Evolutionary conservation across 805 yeast species (phyloP).

Genomic region (Wickerhamomyces sydowiorum): DNA sequence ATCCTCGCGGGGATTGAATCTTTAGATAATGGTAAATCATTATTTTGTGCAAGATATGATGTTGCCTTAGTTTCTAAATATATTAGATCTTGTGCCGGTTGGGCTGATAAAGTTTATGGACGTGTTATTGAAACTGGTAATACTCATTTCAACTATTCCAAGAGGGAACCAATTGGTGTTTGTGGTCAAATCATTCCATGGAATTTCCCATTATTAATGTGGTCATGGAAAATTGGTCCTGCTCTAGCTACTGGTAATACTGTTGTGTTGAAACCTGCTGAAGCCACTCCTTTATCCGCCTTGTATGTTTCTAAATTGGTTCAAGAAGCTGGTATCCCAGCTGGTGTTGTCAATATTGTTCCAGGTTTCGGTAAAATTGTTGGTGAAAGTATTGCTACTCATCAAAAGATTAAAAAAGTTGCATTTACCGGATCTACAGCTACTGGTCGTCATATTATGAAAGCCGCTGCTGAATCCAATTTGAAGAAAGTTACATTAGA

Average conservation of each 20-base stretch:
- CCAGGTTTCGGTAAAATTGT: slow-evolving; percentile 81
- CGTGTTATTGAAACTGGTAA: slow-evolving; percentile 66
- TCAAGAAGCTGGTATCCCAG: slow-evolving; percentile 80
- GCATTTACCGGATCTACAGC: slow-evolving; percentile 94
- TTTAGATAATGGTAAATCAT: slow-evolving; percentile 82
- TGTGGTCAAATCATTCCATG: slow-evolving; percentile 94
- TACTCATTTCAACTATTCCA: slow-evolving; percentile 67
- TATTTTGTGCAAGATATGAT: slow-evolving; percentile 64
- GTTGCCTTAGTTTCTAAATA: slow-evolving; percentile 61
- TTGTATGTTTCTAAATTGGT: slow-evolving; percentile 61
- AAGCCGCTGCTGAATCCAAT: slow-evolving; percentile 59
- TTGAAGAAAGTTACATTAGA: slow-evolving; percentile 77
- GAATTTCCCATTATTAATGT: slow-evolving; percentile 92
- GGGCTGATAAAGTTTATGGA: slow-evolving; percentile 82
- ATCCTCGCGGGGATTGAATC: slow-evolving; percentile 74
- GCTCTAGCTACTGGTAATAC: slow-evolving; percentile 87
- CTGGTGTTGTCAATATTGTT: slow-evolving; percentile 81
- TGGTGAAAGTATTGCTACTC: slow-evolving; percentile 72
- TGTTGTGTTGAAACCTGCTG: slow-evolving; percentile 82
- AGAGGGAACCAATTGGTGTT: slow-evolving; percentile 87
- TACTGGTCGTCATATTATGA: slow-evolving; percentile 68
- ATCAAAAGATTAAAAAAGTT: slow-evolving; percentile 75
- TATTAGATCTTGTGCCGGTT: slow-evolving; percentile 81
- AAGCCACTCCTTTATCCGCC: slow-evolving; percentile 85
- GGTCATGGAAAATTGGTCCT: slow-evolving; percentile 91